These are phyloP conservation scores for Dacryopinax primogenitus DNA, from an alignment of 768 basidiomycete genomes.

Conservation along the genomic window DNA sequence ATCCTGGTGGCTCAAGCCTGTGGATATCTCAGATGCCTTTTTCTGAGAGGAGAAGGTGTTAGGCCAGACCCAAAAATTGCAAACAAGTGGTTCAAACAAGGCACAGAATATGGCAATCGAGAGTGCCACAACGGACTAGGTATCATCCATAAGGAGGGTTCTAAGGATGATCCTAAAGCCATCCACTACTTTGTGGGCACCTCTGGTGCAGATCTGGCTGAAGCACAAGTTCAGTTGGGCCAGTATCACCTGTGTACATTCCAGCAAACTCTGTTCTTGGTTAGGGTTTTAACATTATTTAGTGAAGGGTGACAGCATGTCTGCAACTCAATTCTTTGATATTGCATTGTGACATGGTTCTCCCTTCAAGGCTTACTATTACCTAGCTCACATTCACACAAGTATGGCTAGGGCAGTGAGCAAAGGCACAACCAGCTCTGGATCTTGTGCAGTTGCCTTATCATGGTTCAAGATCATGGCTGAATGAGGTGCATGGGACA, in stretches of 20 bases:
- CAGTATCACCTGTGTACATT: conserved; percentile 56
- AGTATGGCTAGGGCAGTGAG: conserved; percentile 27
- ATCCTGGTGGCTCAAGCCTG: conserved; percentile 67
- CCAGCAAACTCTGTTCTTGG: conserved; percentile 1
- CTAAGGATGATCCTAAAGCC: conserved; percentile 52
- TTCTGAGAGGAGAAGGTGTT: conserved; percentile 82
- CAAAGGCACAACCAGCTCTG: conserved; percentile 34
- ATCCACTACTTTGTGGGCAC: conserved; percentile 58
- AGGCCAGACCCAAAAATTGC: conserved; percentile 60
- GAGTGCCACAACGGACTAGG: conserved; percentile 86
- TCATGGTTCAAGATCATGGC: conserved; percentile 87
- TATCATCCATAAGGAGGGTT: conserved; percentile 81
- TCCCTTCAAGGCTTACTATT: conserved; percentile 89
- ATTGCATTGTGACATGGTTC: conserved; percentile 76
- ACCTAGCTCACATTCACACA: conserved; percentile 72
- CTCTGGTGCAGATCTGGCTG: conserved; percentile 76
- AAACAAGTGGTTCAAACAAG: conserved; percentile 91
- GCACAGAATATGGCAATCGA: conserved; percentile 62
- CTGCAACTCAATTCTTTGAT: conserved; percentile 68
- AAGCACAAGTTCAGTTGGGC: conserved; percentile 82
- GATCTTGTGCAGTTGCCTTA: conserved; percentile 79
- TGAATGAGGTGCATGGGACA: conserved; percentile 78
- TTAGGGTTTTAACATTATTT: conserved; percentile 12
- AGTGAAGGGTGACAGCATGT: conserved; percentile 57
- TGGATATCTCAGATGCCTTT: conserved; percentile 86